Percentiles rank a stretch among this genome's conserved stretches.
Conservation (phyloP, 257 asterid species). For the Nicotiana obtusifolia region DNA sequence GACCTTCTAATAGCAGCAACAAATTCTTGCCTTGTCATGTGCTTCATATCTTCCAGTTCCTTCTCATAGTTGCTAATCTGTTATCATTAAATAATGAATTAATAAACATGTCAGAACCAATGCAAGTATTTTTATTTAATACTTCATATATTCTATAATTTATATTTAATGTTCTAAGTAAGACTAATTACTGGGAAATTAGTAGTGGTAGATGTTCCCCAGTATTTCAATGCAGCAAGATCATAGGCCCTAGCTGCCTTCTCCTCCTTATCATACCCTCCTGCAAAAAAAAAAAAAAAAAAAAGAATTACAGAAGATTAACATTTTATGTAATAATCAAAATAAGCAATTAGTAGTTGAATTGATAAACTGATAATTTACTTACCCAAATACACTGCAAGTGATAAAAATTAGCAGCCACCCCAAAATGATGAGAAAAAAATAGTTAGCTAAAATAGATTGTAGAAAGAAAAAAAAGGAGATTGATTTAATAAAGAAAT, state of each 20-base stretch:
- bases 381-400: slow-evolving; percentile 75
- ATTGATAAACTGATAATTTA: slow-evolving; percentile 13
- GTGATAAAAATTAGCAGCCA: slow-evolving; percentile 7
- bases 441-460: neutral
- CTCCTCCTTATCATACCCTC: slow-evolving; percentile 96
- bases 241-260: slow-evolving; percentile 97
- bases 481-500: neutral
- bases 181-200: slow-evolving; percentile 59
- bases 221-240: slow-evolving; percentile 81
- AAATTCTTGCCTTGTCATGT: slow-evolving; percentile 95
- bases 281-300: slow-evolving; percentile 20
- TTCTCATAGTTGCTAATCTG: slow-evolving; percentile 89
- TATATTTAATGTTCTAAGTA: neutral
- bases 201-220: slow-evolving; percentile 96
- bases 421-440: neutral
- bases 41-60: slow-evolving; percentile 86
- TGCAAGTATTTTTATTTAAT: neutral
- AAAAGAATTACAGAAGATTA: neutral
- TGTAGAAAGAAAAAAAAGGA: neutral
- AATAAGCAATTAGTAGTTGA: neutral
- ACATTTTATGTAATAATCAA: neutral
- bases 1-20: slow-evolving; percentile 93
- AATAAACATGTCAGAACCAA: neutral
- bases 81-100: neutral
- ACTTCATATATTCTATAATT: neutral